Evolutionary conservation across 2,329 filamentous ascomycete species (phyloP).

Genomic region (Cercospora berteroae): DNA sequence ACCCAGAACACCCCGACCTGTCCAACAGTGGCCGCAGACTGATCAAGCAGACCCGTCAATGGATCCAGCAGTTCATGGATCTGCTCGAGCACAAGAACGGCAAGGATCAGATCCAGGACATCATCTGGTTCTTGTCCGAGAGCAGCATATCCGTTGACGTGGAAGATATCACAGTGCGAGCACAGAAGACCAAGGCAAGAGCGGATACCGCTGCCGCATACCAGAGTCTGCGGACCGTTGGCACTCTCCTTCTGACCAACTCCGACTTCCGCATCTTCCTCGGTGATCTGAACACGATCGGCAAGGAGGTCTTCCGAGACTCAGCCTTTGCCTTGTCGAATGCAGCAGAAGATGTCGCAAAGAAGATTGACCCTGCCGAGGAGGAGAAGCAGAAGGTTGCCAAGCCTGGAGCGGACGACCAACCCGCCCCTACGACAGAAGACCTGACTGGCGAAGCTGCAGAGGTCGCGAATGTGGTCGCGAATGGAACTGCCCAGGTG

Average conservation of each 20-base stretch:
- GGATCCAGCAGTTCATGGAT: constrained; percentile 77
- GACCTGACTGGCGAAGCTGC: constrained; percentile 57
- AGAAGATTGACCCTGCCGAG: constrained; percentile 67
- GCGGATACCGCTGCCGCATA: constrained; percentile 75
- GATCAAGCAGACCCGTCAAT: constrained; percentile 68
- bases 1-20: constrained; percentile 69
- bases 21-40: constrained; percentile 75
- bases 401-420: constrained; percentile 51
- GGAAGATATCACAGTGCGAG: constrained; percentile 60
- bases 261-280: constrained; percentile 86
- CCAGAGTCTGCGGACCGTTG: constrained; percentile 77
- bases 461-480: constrained; percentile 48
- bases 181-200: constrained; percentile 61
- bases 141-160: constrained; percentile 69
- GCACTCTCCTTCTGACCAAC: constrained; percentile 82
- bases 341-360: constrained; percentile 70
- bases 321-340: constrained; percentile 76
- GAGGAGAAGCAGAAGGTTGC: constrained; percentile 58
- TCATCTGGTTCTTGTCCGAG: constrained; percentile 79
- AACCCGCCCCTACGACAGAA: constrained; percentile 54
- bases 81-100: constrained; percentile 78
- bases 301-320: constrained; percentile 81
- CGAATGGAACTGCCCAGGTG: constrained; percentile 47
- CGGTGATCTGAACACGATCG: constrained; percentile 73
- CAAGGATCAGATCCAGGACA: constrained; percentile 83